Evolutionary conservation across 1,139 yeast genomes (phyloP), one percentile per base, ranked within the genome.

Genomic region (Candida mesenterica): DNA sequence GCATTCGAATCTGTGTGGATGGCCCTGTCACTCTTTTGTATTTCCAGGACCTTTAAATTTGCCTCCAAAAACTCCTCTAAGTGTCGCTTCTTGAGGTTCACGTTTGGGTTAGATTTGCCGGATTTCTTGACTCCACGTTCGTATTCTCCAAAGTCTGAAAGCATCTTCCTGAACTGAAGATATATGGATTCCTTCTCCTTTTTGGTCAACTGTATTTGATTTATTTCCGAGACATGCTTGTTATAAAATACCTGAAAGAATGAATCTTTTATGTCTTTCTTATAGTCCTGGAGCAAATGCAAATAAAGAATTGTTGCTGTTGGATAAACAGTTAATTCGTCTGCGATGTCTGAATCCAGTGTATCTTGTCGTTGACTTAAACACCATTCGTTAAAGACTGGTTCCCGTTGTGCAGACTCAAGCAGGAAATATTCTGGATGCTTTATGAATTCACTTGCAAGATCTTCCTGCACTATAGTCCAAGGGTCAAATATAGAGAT

Each of bases 401-500:
- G 28, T 23, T 38, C 42, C 7, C 36, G 31, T 7, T 33, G 35
- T 7, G 14, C 19, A 6, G 38, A 28, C 7, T 24, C 22, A 4
- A 33, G 5, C 4, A 33, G 26, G 24, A 29, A 68, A 45, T 49
- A 68, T n/a, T 52, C 59, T 1, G 72, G 65, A 24, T 45, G 38
- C 27, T 52, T 50, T 7, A 54, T 57, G 15, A 69, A 50, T 14
- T 59, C 61, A 2, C 48, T 32, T 8, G 65, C 51, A 13, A 63
- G 45, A 18, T 63, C 67, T 35, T 68, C 74, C 41, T 67, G 68
- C 1, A 68, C 58, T 18, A 70, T 41, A 33, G 53, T 53, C 70
- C 74, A 70, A 3, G 71, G 61, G 29, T 68, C 68, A 44, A 54
- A 64, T 16, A 52, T 33, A 4, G 69, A 61, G 15, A 68, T 61